Evolutionary conservation across 345 rosid genomes (phyloP), one percentile per base, ranked within the genome.

Genomic region (Linum usitatissimum): DNA sequence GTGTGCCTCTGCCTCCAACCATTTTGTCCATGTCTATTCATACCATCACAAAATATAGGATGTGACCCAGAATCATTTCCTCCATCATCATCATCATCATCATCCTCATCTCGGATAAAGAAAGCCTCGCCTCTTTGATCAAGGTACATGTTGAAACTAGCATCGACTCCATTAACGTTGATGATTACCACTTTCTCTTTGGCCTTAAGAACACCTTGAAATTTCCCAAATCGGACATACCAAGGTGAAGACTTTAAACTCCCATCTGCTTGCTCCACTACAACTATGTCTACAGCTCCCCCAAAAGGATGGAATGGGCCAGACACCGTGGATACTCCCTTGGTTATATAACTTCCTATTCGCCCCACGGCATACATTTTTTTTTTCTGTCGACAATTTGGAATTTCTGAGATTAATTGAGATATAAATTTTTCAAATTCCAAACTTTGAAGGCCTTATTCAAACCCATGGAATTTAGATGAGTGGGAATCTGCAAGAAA

Each of bases 241-340:
- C 99, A 93, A 69, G 99, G 99, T n/a, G 99, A 90, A 3, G 99
- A 87, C 71, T 82, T 90, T 75, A 90, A 90, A 63, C 86, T 76
- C 64, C 99, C 97, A 70, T 93, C 99, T 7, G 88, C 94, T 66
- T 93, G 99, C 30, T 90, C 90, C 21, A 93, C 97, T 4, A 87
- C 97, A 74, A 93, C 80, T 30, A 93, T 81, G 81, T 93, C 99
- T 53, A 90, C 94, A 68, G 96, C 99, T 56, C 99, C 99, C 51
- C 99, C 99, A 68, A 93, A 93, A 0, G 97, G 95, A 68, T 93
- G 99, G 63, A 93, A 90, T 8, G 99, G 90, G 13, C 82, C 90
- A 17, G 96, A 86, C 17, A 86, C 88, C 13, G 87, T 84, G 64
- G 78, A 86, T 30, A 93, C 97, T 18, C 99, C 90, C 30, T 85